phyloP scores from a whole-genome alignment of 2,329 filamentous ascomycete species.

The Diaporthe sp. region DNA sequence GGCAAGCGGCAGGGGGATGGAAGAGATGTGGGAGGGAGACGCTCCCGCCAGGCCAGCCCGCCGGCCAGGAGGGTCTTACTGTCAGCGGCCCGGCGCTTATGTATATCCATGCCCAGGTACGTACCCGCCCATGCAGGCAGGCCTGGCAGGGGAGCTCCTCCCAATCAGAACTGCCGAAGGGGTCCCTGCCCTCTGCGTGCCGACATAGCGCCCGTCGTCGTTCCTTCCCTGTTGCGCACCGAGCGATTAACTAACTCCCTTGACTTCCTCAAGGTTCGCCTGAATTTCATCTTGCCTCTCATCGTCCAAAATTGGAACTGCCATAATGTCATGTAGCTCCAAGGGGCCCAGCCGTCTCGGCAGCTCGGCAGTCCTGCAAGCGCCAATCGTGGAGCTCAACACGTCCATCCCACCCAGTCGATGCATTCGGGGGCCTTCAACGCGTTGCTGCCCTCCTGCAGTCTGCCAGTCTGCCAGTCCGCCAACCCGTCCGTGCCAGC shows the following conservation, averaged over 20 bases:
- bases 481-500: too few species aligned
- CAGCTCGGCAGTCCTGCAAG: not conserved
- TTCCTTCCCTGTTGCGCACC: not conserved
- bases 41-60: not conserved
- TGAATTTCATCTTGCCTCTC: not conserved
- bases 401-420: not conserved
- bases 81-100: constrained; percentile 28
- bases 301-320: constrained; percentile 10
- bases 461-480: not conserved
- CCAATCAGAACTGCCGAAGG: constrained; percentile 27
- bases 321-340: not conserved
- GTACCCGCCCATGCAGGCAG: not conserved
- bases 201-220: not conserved
- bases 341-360: not conserved
- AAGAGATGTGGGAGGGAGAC: not conserved
- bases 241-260: not conserved
- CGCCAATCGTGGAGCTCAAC: not conserved
- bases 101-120: not conserved
- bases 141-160: not conserved
- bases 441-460: not conserved
- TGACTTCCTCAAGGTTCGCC: not conserved
- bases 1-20: not conserved
- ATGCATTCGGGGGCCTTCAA: not conserved
- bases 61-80: not conserved
- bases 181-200: not conserved